Conservation (phyloP, 2,329 filamentous ascomycete species). For the Orbilia blumenaviensis region DNA sequence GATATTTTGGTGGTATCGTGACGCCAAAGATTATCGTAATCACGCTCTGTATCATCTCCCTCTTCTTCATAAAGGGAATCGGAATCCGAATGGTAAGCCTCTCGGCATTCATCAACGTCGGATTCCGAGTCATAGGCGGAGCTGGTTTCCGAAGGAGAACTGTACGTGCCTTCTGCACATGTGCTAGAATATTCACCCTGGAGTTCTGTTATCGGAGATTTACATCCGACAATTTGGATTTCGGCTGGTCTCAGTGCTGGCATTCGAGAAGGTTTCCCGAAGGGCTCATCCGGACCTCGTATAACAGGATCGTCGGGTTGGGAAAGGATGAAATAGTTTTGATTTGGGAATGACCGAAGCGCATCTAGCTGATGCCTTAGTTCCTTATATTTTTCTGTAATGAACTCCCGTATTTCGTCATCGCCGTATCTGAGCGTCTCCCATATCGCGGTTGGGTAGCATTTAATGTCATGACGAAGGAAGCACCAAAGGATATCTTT, state of each 20-base stretch:
- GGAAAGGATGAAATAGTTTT: neutral
- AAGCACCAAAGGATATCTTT: constrained; percentile 10
- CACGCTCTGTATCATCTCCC: neutral
- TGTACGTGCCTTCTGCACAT: too few species aligned
- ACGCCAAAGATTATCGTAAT: neutral
- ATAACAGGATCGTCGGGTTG: neutral
- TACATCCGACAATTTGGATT: neutral
- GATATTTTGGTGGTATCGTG: neutral
- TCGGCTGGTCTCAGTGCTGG: neutral
- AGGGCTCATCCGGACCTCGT: too few species aligned
- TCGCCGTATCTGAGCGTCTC: constrained; percentile 1
- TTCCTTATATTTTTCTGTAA: neutral
- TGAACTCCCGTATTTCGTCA: neutral
- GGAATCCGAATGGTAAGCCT: neutral
- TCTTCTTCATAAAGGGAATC: neutral
- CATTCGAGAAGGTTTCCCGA: neutral
- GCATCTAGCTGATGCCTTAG: neutral
- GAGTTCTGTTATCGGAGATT: neutral
- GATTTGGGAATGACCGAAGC: neutral
- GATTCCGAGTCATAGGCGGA: too few species aligned
- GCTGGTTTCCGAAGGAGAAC: too few species aligned
- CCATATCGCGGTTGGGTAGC: constrained; percentile 1
- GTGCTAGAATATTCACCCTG: too few species aligned
- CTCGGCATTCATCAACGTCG: neutral
- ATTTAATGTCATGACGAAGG: neutral